These are phyloP conservation scores for Thermochaetoides dissita DNA, from an alignment of 2,329 filamentous ascomycete genomes.

Conservation along the genomic window DNA sequence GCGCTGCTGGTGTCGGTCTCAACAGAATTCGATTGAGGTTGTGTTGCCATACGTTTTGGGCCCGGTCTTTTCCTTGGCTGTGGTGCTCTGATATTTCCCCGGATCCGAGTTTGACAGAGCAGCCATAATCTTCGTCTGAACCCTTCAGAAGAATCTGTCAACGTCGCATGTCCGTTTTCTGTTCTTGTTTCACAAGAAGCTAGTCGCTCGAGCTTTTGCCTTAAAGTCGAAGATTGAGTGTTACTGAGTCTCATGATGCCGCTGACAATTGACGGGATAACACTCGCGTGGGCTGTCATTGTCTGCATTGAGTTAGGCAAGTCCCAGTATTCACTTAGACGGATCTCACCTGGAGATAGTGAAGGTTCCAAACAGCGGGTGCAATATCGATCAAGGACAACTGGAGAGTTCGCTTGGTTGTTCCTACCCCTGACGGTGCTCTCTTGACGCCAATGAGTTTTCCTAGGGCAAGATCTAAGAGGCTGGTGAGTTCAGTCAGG, in stretches of 20 bases:
- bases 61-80: too few relatives aligned
- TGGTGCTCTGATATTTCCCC: not conserved
- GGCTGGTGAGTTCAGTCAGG: slow-evolving; percentile 5
- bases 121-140: slow-evolving; percentile 11
- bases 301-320: slow-evolving; percentile 8
- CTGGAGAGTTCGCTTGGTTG: slow-evolving; percentile 5
- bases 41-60: too few relatives aligned
- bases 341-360: slow-evolving; percentile 18
- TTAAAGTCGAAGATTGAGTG: slow-evolving; percentile 10
- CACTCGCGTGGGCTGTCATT: slow-evolving; percentile 10
- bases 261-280: slow-evolving; percentile 10
- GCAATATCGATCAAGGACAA: slow-evolving; percentile 19
- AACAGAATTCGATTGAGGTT: too few relatives aligned
- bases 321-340: slow-evolving; percentile 1
- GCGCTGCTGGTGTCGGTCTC: too few relatives aligned
- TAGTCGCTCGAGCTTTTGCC: slow-evolving; percentile 8
- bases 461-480: slow-evolving; percentile 17
- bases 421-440: slow-evolving; percentile 8
- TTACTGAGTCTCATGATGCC: slow-evolving; percentile 10
- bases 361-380: slow-evolving; percentile 21
- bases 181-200: too few relatives aligned
- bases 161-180: too few relatives aligned
- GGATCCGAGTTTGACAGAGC: slow-evolving; percentile 13
- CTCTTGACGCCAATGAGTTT: slow-evolving; percentile 18
- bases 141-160: slow-evolving; percentile 1